Evolutionary conservation across 306 rosid genomes (phyloP), one percentile per base, ranked within the genome.

Genomic region (Begonia peltatifolia): DNA sequence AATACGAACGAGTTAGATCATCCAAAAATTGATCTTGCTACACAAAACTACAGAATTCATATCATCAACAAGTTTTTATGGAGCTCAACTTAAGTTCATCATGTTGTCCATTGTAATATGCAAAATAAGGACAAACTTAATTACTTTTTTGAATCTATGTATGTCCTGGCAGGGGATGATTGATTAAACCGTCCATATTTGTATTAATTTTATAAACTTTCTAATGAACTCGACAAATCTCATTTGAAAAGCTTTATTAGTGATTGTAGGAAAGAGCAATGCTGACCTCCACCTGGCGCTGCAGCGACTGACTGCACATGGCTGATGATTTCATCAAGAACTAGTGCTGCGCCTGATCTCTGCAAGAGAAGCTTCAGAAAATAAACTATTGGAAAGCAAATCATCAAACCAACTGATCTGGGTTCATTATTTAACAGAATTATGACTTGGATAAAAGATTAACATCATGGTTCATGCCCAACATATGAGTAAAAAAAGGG

Each of bases 241-340:
- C 38, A 30, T 30, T 30, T 30, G 6, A 30, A 30, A 7, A 30
- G 38, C 8, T 5, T 30, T 7, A 30, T 5, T 30, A 30, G 38
- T 11, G 12, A 44, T 44, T 3, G 14, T 44, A 1, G 4, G 48
- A n/a, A 71, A 52, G 12, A 10, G 48, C 48, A 44, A 71, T 52
- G 64, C 90, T 75, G 60, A 90, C 97, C 97, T 90, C 97, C 63
- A 90, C 97, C 80, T 90, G 92, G 43, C 57, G 77, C 67, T 90
- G 97, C 30, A 90, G 73, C 53, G 84, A 90, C 53, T 90, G 97
- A 90, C 53, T 90, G 97, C 41, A 90, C 95, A 36, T 90, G 97
- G 73, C 74, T 85, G 84, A 90, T 90, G 69, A 85, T 90, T 74
- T 90, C 92, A 64, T 90, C 97, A 68, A 90, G 79, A 68, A 90